A percentile compares a stretch with the other conserved stretches of the same genome.
Evolutionary conservation across 2,329 filamentous ascomycete genomes (phyloP).

Genomic region (Talaromyces albobiverticillius): DNA sequence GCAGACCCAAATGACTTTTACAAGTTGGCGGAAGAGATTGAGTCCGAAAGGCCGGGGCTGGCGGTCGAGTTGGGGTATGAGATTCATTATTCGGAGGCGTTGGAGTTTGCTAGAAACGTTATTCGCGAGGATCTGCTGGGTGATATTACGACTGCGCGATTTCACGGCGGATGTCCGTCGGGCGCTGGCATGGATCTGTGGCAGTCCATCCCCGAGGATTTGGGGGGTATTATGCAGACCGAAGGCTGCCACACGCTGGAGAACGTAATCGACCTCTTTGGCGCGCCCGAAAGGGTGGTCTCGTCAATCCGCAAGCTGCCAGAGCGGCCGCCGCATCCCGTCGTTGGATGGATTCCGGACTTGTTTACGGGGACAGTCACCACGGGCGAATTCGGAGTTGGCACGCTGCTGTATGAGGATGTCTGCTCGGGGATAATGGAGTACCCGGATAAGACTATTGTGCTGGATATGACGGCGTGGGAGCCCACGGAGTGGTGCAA

Average conservation of each 20-base stretch:
- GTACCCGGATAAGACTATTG: slow-evolving; percentile 18
- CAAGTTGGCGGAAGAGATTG: slow-evolving; percentile 16
- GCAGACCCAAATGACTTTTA: slow-evolving; percentile 19
- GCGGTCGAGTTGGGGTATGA: slow-evolving; percentile 19
- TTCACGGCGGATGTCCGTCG: slow-evolving; percentile 20
- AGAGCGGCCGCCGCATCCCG: slow-evolving; percentile 15
- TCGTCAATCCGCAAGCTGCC: slow-evolving; percentile 19
- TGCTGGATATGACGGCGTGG: slow-evolving; percentile 20
- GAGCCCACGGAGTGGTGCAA: slow-evolving; percentile 21
- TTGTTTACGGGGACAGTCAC: slow-evolving; percentile 15
- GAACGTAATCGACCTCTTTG: slow-evolving; percentile 18
- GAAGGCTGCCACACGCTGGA: slow-evolving; percentile 19
- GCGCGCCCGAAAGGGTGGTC: slow-evolving; percentile 16
- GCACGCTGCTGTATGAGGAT: slow-evolving; percentile 19
- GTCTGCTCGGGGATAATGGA: slow-evolving; percentile 20
- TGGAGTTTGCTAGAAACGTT: slow-evolving; percentile 18
- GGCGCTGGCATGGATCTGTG: slow-evolving; percentile 19
- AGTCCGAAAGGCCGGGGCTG: slow-evolving; percentile 11
- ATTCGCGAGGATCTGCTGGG: slow-evolving; percentile 17
- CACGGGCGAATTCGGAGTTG: slow-evolving; percentile 15
- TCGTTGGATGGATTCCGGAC: slow-evolving; percentile 17
- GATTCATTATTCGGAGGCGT: slow-evolving; percentile 18
- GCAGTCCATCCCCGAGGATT: slow-evolving; percentile 16
- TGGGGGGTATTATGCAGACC: slow-evolving; percentile 16
- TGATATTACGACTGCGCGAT: slow-evolving; percentile 19